Percentiles rank a stretch among this genome's conserved stretches.
Evolutionary conservation across 108 stramenopile genomes (phyloP).

Genomic region (Cyclotella cryptica): DNA sequence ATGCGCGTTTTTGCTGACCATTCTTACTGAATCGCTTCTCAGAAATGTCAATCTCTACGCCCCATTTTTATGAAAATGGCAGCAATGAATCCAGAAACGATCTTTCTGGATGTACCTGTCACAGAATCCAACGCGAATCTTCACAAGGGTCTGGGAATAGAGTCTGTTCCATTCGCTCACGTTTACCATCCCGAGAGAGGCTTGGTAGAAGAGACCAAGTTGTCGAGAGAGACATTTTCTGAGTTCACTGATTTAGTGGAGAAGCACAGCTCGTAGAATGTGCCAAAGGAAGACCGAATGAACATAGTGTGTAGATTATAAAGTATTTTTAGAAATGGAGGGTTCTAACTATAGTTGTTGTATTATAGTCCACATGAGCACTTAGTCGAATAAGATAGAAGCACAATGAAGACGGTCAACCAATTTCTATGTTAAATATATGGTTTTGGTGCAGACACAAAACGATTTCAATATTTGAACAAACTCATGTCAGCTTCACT

Average conservation of each 20-base stretch:
- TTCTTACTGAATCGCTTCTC: neutral
- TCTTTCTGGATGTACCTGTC: conserved; percentile 80
- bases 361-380: neutral
- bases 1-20: neutral
- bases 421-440: too few relatives aligned
- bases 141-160: conserved; percentile 74
- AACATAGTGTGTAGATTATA: neutral
- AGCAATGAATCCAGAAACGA: conserved; percentile 44
- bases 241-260: conserved; percentile 42
- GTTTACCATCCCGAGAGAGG: conserved; percentile 72
- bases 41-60: conserved; percentile 68
- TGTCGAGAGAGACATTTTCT: conserved; percentile 51
- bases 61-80: conserved; percentile 63
- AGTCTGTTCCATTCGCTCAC: conserved; percentile 64
- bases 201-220: conserved; percentile 66
- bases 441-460: neutral
- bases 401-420: too few relatives aligned
- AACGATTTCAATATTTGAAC: conserved; percentile 40
- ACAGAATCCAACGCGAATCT: conserved; percentile 67
- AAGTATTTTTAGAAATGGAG: neutral
- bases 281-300: neutral
- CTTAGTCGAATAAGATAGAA: too few relatives aligned
- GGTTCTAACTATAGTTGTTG: neutral
- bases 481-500: conserved; percentile 54
- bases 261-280: conserved; percentile 22